Evolutionary conservation across 1,284 basidiomycete genomes (phyloP).

Genomic region (Pseudozyma sp.): DNA sequence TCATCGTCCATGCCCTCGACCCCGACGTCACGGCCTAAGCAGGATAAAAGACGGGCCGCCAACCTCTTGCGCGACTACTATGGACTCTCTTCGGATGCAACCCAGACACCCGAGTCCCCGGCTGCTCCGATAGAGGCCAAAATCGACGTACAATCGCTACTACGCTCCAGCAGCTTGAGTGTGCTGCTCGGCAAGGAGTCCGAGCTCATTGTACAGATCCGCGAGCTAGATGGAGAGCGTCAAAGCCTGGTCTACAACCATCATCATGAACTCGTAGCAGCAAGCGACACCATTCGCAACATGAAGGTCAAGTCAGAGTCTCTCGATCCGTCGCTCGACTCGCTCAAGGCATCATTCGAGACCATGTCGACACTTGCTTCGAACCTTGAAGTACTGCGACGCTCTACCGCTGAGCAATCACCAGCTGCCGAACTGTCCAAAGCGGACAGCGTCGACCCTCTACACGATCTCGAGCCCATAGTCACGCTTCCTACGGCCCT

Average conservation of each 20-base stretch:
- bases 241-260: conserved; percentile 93
- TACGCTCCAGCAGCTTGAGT: conserved; percentile 42
- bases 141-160: conserved; percentile 36
- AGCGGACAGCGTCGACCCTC: conserved; percentile 2
- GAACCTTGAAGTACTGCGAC: conserved; percentile 33
- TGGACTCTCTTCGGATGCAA: conserved; percentile 42
- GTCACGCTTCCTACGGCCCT: conserved; percentile 53
- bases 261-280: conserved; percentile 90
- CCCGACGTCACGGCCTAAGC: conserved; percentile 10
- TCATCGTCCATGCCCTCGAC: conserved; percentile 9
- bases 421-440: background rate
- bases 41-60: conserved; percentile 43
- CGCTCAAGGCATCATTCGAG: conserved; percentile 45
- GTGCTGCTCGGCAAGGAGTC: conserved; percentile 50
- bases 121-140: conserved; percentile 5
- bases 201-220: conserved; percentile 73
- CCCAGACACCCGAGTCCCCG: conserved; percentile 13
- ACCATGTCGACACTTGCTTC: conserved; percentile 45
- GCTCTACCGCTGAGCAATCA: background rate
- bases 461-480: conserved; percentile 49
- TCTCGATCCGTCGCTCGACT: conserved; percentile 49
- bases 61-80: conserved; percentile 61
- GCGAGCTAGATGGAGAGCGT: conserved; percentile 85
- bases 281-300: conserved; percentile 87
- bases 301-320: conserved; percentile 56